These are phyloP conservation scores for Fraxinus albicans DNA, from an alignment of 305 asterid genomes.

Conservation along the genomic window DNA sequence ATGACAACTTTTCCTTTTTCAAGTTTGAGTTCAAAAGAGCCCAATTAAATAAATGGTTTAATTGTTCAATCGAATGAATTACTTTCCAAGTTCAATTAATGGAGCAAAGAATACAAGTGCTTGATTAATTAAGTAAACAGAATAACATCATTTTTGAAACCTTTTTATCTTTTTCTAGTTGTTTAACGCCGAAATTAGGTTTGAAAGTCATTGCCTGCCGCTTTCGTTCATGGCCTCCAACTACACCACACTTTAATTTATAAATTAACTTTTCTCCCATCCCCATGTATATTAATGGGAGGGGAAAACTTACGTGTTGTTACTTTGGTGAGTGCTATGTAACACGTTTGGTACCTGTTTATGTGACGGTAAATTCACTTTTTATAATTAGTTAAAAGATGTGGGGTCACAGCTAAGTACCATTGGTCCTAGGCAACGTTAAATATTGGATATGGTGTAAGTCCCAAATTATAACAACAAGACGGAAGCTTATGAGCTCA, in stretches of 20 bases:
- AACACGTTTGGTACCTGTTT: too few species aligned
- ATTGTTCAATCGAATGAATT: constrained; percentile 19
- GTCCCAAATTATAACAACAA: neutral
- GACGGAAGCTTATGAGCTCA: neutral
- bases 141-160: neutral
- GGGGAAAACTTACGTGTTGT: neutral
- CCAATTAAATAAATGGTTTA: constrained; percentile 13
- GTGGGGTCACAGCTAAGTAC: neutral
- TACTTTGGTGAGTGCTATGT: neutral
- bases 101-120: neutral
- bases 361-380: neutral
- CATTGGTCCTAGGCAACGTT: neutral
- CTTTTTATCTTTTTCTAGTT: neutral
- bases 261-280: neutral
- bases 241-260: constrained; percentile 5
- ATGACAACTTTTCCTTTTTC: neutral
- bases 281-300: neutral
- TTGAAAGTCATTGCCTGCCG: constrained; percentile 41
- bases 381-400: too few species aligned
- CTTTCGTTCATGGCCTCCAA: constrained; percentile 48
- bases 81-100: constrained; percentile 23
- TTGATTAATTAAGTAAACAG: neutral
- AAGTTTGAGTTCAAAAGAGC: constrained; percentile 17
- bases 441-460: neutral
- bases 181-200: constrained; percentile 48